phyloP scores from a whole-genome alignment of 2,329 filamentous ascomycete species.

The Bipolaris zeicola region DNA sequence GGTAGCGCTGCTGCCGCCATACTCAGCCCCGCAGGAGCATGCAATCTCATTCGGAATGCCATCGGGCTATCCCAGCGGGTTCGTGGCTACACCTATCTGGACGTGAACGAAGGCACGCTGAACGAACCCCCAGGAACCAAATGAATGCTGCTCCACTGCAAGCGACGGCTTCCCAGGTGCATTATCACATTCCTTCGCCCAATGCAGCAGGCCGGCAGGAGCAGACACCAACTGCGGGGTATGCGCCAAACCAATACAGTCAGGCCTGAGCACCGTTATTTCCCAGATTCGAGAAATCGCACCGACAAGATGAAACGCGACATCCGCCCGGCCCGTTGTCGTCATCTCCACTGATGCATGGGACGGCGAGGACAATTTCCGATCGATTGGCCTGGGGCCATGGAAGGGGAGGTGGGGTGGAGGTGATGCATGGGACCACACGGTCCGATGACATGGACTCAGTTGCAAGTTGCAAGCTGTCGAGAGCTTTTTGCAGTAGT shows the following conservation, averaged over 20 bases:
- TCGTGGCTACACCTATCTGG: slow-evolving; percentile 52
- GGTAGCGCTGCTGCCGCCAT: slow-evolving; percentile 40
- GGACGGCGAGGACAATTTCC: slow-evolving; percentile 6
- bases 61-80: slow-evolving; percentile 51
- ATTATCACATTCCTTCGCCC: slow-evolving; percentile 27
- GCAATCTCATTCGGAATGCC: slow-evolving; percentile 49
- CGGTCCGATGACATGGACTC: slow-evolving; percentile 10
- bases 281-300: slow-evolving; percentile 5
- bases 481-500: slow-evolving; percentile 11
- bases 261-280: slow-evolving; percentile 16
- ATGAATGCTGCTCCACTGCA: slow-evolving; percentile 41
- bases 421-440: not conserved
- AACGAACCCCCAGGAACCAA: slow-evolving; percentile 50
- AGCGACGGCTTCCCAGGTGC: slow-evolving; percentile 32
- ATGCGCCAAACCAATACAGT: slow-evolving; percentile 29
- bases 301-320: slow-evolving; percentile 9
- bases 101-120: slow-evolving; percentile 49
- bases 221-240: slow-evolving; percentile 23
- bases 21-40: slow-evolving; percentile 48
- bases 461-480: slow-evolving; percentile 4
- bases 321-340: slow-evolving; percentile 8
- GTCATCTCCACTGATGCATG: slow-evolving; percentile 4
- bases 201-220: slow-evolving; percentile 21
- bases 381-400: slow-evolving; percentile 10
- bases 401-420: not conserved